Base-by-base conservation (phyloP, 768 basidiomycete genomes). In the Phylloporus sp. region DNA sequence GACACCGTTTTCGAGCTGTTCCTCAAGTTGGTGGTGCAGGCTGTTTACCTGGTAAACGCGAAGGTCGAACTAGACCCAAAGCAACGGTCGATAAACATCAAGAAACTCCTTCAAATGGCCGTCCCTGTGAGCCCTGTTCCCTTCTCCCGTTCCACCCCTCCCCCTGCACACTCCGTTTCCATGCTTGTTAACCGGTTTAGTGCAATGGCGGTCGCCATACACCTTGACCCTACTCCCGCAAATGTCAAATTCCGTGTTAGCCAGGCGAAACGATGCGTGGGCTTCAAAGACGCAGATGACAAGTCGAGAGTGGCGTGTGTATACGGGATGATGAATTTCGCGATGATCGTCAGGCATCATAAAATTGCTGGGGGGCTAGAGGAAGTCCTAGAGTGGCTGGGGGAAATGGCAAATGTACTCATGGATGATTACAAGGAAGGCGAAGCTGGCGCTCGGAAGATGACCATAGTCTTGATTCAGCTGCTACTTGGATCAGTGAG, bases 121-220 rank as follows among this genome's bases (percentile, higher is more conserved):
- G 78, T 85, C 16, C 91, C 93, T 0, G 78, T 91, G 26, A 81
- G 84, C 23, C 73, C 84, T 4, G 76, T 91, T 7, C 75, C 82
- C 2, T 88, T 87, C 70, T 78, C 78, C 4, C 78, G 80, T 36
- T 65, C 67, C 1, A 70, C 64, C 4, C 80, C 79, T 5, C 82
- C 85, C 0, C 70, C 74, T 0, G 54, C 65, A 3, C 72, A 77
- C 29, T 81, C 88, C 32, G 73, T 88, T 2, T 86, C 90, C 1
- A 84, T 84, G 77, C 74, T 95, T 29, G 82, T 86, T 68, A 97
- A 97, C 67, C 82, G 93, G 9, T 82, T 90, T 59, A 81, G 80
- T 44, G 84, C 88, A 11, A 73, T 88, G 56, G 80, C 86, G 6
- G 73, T 90, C 24, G 84, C 82, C 5, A 76, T 88, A 38, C 78